A percentile compares a stretch with the other conserved stretches of the same genome.
phyloP scores from a whole-genome alignment of 441 rosid genomes.

The Capsella rubella region DNA sequence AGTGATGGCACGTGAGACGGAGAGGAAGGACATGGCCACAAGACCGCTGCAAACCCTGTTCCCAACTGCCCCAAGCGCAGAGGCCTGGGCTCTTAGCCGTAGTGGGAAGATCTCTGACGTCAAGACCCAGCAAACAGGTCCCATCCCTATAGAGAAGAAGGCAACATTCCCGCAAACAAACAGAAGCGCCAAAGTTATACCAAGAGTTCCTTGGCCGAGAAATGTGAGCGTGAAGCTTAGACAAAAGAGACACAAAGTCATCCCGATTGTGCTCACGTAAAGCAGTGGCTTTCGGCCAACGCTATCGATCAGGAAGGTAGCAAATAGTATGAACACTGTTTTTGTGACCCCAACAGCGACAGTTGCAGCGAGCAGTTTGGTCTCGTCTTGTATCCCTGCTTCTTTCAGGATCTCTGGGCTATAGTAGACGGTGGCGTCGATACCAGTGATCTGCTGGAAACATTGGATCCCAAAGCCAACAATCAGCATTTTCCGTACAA shows the following conservation, averaged over 20 bases:
- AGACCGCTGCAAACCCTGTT: slow-evolving; percentile 87
- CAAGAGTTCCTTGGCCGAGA: slow-evolving; percentile 56
- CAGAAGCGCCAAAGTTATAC: slow-evolving; percentile 56
- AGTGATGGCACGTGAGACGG: slow-evolving; percentile 65
- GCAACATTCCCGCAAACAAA: slow-evolving; percentile 83
- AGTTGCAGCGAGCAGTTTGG: slow-evolving; percentile 81
- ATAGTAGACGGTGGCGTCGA: slow-evolving; percentile 87
- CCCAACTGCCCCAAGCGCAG: slow-evolving; percentile 86
- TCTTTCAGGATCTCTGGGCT: slow-evolving; percentile 77
- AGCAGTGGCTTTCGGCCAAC: slow-evolving; percentile 89
- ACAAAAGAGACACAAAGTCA: slow-evolving; percentile 81
- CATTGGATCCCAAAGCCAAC: slow-evolving; percentile 90
- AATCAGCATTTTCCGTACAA: slow-evolving; percentile 69
- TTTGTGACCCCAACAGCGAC: slow-evolving; percentile 85
- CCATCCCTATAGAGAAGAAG: slow-evolving; percentile 87
- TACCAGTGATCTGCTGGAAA: slow-evolving; percentile 88
- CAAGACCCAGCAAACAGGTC: slow-evolving; percentile 88
- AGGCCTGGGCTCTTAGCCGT: slow-evolving; percentile 83
- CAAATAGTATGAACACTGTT: slow-evolving; percentile 70
- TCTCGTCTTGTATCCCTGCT: slow-evolving; percentile 69
- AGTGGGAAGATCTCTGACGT: slow-evolving; percentile 89
- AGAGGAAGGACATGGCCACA: slow-evolving; percentile 91
- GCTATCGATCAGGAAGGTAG: slow-evolving; percentile 74
- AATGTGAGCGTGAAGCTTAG: slow-evolving; percentile 62
- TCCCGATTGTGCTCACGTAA: slow-evolving; percentile 84